Conservation (phyloP, 352 stramenopile species). For the Blastocystis sp. region DNA sequence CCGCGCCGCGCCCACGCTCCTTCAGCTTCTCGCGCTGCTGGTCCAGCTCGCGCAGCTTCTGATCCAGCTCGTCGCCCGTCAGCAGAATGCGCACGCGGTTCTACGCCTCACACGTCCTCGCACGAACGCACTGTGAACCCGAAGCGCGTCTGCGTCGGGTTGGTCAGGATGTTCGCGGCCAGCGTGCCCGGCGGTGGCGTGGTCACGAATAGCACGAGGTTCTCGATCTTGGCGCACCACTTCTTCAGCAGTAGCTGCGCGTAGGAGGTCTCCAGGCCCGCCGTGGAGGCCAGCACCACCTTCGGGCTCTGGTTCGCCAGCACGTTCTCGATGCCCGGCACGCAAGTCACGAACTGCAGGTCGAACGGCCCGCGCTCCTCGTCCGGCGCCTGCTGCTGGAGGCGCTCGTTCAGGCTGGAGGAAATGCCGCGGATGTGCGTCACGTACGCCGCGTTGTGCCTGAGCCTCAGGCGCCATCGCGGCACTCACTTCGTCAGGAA, state of each 20-base stretch:
- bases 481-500: constrained; percentile 26
- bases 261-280: constrained; percentile 41
- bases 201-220: constrained; percentile 53
- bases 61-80: constrained; percentile 23
- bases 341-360: constrained; percentile 41
- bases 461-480: not conserved
- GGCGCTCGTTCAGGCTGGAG: constrained; percentile 22
- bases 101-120: not conserved
- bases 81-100: constrained; percentile 48
- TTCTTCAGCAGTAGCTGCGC: constrained; percentile 38
- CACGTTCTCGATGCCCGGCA: constrained; percentile 42
- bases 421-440: constrained; percentile 32
- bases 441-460: not conserved
- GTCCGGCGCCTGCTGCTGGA: not conserved
- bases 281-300: constrained; percentile 17
- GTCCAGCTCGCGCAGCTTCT: constrained; percentile 8
- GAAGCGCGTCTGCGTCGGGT: not conserved
- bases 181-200: constrained; percentile 12
- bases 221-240: constrained; percentile 5
- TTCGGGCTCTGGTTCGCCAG: constrained; percentile 1
- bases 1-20: not conserved
- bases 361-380: constrained; percentile 32
- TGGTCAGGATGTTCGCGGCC: not conserved
- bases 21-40: constrained; percentile 13
- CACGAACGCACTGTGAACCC: not conserved